These are phyloP conservation scores for Psilocybe cyanescens DNA, from an alignment of 768 basidiomycete species.

Conservation along the genomic window DNA sequence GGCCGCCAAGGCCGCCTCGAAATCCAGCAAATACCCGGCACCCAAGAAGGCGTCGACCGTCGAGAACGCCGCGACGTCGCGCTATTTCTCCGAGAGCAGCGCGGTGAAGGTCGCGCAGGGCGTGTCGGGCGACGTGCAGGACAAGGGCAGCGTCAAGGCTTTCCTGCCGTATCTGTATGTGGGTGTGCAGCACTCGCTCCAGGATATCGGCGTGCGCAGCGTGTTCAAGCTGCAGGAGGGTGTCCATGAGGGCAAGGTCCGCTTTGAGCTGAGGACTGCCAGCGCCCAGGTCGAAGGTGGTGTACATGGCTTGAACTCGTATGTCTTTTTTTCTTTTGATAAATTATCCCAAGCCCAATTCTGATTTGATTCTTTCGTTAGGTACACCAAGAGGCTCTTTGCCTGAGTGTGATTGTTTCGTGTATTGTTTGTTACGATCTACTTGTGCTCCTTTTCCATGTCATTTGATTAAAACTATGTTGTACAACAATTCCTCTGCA, in stretches of 20 bases:
- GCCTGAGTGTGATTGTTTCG: slow-evolving; percentile 10
- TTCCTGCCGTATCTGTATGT: slow-evolving; percentile 87
- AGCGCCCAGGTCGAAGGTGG: slow-evolving; percentile 96
- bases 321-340: slow-evolving; percentile 1
- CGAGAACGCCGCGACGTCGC: slow-evolving; percentile 94
- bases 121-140: slow-evolving; percentile 95
- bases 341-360: neutral
- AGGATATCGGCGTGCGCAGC: slow-evolving; percentile 85
- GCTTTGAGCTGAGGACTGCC: slow-evolving; percentile 93
- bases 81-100: slow-evolving; percentile 94
- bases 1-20: slow-evolving; percentile 32
- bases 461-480: neutral
- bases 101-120: slow-evolving; percentile 96
- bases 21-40: slow-evolving; percentile 46
- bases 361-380: neutral
- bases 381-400: slow-evolving; percentile 23
- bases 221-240: slow-evolving; percentile 68
- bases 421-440: neutral
- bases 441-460: neutral
- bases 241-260: slow-evolving; percentile 66
- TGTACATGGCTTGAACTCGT: slow-evolving; percentile 95
- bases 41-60: slow-evolving; percentile 51
- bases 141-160: slow-evolving; percentile 93
- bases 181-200: slow-evolving; percentile 91
- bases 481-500: slow-evolving; percentile 1